These are phyloP conservation scores for Lobosporangium transversale DNA, from an alignment of 192 early-diverging fungal genomes.

Conservation along the genomic window DNA sequence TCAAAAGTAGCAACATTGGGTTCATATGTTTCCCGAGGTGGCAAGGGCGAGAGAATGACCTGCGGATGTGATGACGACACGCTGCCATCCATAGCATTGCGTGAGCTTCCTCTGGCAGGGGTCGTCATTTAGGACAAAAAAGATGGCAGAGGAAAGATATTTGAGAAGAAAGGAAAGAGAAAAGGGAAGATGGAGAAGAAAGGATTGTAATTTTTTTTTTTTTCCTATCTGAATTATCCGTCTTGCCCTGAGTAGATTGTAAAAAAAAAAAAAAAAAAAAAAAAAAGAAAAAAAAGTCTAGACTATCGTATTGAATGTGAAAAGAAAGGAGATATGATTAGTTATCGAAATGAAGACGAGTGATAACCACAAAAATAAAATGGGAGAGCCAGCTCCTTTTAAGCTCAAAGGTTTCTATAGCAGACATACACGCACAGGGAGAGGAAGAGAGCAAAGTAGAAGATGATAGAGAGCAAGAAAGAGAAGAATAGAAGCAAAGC, in stretches of 20 bases:
- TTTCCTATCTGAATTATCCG: too few species aligned
- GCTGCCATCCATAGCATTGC: conserved; percentile 26
- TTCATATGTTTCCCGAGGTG: conserved; percentile 29
- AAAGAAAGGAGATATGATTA: neutral
- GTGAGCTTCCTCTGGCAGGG: conserved; percentile 45
- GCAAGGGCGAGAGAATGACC: conserved; percentile 29
- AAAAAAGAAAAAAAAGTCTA: neutral
- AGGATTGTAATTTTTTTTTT: too few species aligned
- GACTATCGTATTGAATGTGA: neutral
- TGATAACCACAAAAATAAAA: too few species aligned
- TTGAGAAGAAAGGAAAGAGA: neutral
- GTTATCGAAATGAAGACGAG: neutral
- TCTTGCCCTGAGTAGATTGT: too few species aligned
- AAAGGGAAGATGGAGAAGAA: neutral
- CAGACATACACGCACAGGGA: neutral
- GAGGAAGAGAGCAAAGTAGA: neutral
- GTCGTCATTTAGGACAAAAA: conserved; percentile 7
- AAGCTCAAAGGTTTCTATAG: too few species aligned
- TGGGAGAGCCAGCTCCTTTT: too few species aligned
- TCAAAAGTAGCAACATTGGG: conserved; percentile 26
- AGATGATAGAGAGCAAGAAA: neutral
- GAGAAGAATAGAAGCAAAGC: neutral
- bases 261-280: neutral
- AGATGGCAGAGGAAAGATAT: neutral
- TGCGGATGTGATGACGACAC: conserved; percentile 35